phyloP scores from a whole-genome alignment of 129 eudicot genomes.

The Apium graveolens region DNA sequence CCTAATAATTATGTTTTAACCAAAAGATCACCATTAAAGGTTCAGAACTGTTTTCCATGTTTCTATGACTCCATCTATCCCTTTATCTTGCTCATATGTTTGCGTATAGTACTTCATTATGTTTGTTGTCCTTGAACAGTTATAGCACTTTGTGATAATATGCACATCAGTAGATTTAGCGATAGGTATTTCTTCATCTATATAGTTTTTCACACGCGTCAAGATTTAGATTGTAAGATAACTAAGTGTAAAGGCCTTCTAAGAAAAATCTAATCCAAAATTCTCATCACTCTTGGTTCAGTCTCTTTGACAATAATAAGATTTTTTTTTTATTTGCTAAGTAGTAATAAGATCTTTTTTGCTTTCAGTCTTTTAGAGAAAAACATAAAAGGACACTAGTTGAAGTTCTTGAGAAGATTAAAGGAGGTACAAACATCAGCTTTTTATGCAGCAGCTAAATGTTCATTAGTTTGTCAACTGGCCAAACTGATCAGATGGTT shows the following conservation, averaged over 20 bases:
- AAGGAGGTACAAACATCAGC: slow-evolving; percentile 46
- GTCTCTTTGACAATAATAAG: not conserved
- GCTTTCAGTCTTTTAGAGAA: slow-evolving; percentile 33
- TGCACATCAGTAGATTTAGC: no score
- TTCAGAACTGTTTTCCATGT: not conserved
- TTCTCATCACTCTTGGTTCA: not conserved
- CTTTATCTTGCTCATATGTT: not conserved
- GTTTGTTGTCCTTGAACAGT: not conserved
- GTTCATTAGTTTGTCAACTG: not conserved
- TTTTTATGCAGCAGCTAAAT: not conserved
- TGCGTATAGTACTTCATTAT: not conserved
- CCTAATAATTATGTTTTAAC: not conserved
- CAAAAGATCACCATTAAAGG: not conserved
- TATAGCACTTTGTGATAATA: not conserved
- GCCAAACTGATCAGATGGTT: not conserved
- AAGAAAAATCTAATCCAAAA: not conserved
- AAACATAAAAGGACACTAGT: slow-evolving; percentile 51
- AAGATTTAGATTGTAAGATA: not conserved
- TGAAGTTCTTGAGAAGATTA: slow-evolving; percentile 80
- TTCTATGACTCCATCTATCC: not conserved
- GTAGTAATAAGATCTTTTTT: slow-evolving; percentile 10
- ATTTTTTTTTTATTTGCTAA: slow-evolving; percentile 12
- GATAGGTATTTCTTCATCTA: no score
- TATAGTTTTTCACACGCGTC: not conserved
- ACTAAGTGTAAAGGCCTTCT: not conserved